These are phyloP conservation scores for Mycoemilia scoparia DNA, from an alignment of 192 early-diverging fungal species.

Conservation along the genomic window DNA sequence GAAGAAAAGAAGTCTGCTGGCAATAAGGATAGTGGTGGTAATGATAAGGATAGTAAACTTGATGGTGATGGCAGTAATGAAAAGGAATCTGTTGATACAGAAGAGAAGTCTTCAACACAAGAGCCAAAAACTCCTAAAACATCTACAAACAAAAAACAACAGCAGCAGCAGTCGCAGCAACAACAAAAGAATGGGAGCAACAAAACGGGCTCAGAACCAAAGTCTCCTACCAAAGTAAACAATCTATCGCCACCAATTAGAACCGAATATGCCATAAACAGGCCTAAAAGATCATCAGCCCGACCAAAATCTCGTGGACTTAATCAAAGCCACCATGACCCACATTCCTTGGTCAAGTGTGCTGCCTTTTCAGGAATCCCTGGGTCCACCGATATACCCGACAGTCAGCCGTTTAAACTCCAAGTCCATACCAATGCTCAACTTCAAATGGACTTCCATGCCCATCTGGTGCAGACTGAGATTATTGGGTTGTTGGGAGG, in stretches of 20 bases:
- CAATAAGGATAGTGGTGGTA: too few relatives aligned
- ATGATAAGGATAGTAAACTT: too few relatives aligned
- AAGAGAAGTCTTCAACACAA: too few relatives aligned
- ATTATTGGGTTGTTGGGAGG: slow-evolving; percentile 82
- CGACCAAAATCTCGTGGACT: slow-evolving; percentile 12
- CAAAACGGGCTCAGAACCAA: slow-evolving; percentile 1
- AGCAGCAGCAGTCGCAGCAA: neutral
- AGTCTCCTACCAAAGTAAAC: slow-evolving; percentile 1
- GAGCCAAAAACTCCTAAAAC: too few relatives aligned
- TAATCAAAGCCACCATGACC: too few relatives aligned
- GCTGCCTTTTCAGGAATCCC: slow-evolving; percentile 54
- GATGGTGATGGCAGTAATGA: too few relatives aligned
- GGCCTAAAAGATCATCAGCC: slow-evolving; percentile 22
- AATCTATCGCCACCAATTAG: too few relatives aligned
- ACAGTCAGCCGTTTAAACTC: slow-evolving; percentile 67
- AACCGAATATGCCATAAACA: slow-evolving; percentile 27
- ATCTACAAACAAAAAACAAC: too few relatives aligned
- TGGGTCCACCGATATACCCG: slow-evolving; percentile 32
- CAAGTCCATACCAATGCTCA: slow-evolving; percentile 54
- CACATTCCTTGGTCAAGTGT: slow-evolving; percentile 68
- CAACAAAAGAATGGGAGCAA: neutral
- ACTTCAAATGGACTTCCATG: slow-evolving; percentile 79
- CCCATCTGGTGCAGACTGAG: slow-evolving; percentile 75
- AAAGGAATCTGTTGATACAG: too few relatives aligned
- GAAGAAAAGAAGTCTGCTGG: too few relatives aligned